These are phyloP conservation scores for Thielaviopsis euricoi DNA, from an alignment of 2,329 filamentous ascomycete genomes.

Conservation along the genomic window DNA sequence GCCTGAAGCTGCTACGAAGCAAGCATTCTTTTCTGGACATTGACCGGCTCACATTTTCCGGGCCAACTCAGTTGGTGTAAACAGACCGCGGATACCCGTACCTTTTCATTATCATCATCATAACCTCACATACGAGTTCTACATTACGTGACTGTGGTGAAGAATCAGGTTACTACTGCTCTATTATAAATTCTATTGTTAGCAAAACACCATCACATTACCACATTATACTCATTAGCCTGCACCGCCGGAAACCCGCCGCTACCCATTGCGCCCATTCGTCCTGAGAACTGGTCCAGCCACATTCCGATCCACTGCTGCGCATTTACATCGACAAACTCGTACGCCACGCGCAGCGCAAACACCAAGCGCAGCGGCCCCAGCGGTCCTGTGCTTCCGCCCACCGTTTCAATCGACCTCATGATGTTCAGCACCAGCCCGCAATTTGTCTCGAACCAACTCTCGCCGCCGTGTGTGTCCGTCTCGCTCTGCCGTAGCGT, in stretches of 20 bases:
- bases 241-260: constrained; percentile 17
- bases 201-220: neutral
- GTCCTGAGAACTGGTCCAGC: constrained; percentile 18
- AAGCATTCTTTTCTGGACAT: no score
- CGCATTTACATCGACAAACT: constrained; percentile 20
- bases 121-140: no score
- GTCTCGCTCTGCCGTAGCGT: constrained; percentile 21
- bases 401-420: constrained; percentile 22
- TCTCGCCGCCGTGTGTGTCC: constrained; percentile 12
- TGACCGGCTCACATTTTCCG: no score
- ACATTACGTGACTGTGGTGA: no score
- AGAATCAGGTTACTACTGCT: no score
- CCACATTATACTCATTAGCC: constrained; percentile 13
- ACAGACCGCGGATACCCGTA: no score
- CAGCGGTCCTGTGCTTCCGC: constrained; percentile 20
- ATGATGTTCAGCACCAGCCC: constrained; percentile 17
- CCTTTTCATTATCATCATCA: no score
- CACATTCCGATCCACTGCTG: constrained; percentile 21
- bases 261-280: constrained; percentile 20
- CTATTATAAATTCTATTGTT: no score
- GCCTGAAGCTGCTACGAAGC: no score
- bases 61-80: no score
- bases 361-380: constrained; percentile 24
- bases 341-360: constrained; percentile 23
- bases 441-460: neutral